phyloP scores from a whole-genome alignment of 1,139 yeast genomes.

The Hanseniaspora sp. region DNA sequence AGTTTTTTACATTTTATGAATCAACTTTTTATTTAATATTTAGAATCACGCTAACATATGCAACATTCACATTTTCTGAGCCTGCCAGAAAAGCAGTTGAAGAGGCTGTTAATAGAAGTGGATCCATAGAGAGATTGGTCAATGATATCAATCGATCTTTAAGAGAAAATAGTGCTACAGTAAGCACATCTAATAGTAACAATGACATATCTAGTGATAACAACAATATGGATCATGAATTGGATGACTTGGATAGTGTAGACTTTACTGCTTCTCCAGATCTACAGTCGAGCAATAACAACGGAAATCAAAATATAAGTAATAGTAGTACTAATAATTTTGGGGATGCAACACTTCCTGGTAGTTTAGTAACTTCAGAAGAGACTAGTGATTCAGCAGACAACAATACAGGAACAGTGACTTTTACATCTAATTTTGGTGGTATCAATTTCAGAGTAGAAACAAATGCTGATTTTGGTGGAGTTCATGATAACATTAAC shows the following conservation, averaged over 20 bases:
- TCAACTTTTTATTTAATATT: slow-evolving; percentile 10
- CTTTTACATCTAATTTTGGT: slow-evolving; percentile 9
- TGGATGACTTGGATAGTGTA: neutral
- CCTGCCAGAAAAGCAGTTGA: slow-evolving; percentile 9
- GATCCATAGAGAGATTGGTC: neutral
- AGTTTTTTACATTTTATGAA: slow-evolving; percentile 14
- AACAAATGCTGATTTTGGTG: slow-evolving; percentile 12
- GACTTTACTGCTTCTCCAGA: neutral
- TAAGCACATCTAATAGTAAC: neutral
- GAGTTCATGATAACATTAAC: slow-evolving; percentile 3
- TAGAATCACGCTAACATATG: slow-evolving; percentile 8
- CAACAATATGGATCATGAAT: neutral
- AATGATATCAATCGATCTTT: neutral
- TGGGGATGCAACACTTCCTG: slow-evolving; percentile 9
- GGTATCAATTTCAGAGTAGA: slow-evolving; percentile 14
- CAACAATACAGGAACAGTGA: slow-evolving; percentile 2
- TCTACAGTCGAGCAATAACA: neutral
- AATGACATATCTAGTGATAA: neutral
- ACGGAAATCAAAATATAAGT: neutral
- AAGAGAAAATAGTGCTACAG: neutral
- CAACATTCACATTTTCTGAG: slow-evolving; percentile 1
- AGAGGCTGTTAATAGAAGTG: neutral
- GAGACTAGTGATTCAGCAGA: neutral
- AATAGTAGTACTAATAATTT: neutral
- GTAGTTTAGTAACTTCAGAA: neutral